These are phyloP conservation scores for Backusella circina DNA, from an alignment of 192 early-diverging fungal species.

Conservation along the genomic window DNA sequence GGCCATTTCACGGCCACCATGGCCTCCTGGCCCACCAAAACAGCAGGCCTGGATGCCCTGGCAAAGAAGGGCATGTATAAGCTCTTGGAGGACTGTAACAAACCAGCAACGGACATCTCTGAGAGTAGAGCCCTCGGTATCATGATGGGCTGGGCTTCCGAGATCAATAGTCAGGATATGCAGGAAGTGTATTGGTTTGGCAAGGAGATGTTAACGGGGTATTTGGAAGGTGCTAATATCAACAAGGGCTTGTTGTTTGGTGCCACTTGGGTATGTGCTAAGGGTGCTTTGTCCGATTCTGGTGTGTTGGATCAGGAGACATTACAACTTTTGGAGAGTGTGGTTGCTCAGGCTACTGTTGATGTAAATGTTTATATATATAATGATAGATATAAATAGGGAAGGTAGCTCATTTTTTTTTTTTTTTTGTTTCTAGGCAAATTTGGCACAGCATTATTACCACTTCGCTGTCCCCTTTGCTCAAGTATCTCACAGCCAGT, in stretches of 20 bases:
- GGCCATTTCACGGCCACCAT: constrained; percentile 9
- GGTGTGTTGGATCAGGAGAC: constrained; percentile 15
- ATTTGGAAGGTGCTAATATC: neutral
- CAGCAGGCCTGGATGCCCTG: neutral
- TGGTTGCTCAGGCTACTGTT: neutral
- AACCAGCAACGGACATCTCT: neutral
- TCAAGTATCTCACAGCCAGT: constrained; percentile 4
- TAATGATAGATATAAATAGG: neutral
- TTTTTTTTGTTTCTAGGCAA: constrained; percentile 13
- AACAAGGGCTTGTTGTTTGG: constrained; percentile 15
- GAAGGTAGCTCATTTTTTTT: neutral
- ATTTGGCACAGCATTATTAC: constrained; percentile 14
- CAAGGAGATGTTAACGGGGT: neutral
- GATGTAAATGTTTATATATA: constrained; percentile 27
- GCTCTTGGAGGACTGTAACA: neutral
- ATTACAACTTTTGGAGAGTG: constrained; percentile 21
- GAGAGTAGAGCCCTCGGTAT: constrained; percentile 24
- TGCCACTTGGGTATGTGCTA: constrained; percentile 17
- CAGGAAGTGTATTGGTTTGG: neutral
- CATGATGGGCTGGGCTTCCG: constrained; percentile 27
- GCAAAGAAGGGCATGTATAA: neutral
- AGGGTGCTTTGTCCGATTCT: neutral
- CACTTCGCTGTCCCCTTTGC: constrained; percentile 28
- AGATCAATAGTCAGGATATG: constrained; percentile 8
- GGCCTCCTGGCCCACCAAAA: constrained; percentile 16